These are phyloP conservation scores for Pistacia vera DNA, from an alignment of 345 rosid genomes.

Conservation along the genomic window DNA sequence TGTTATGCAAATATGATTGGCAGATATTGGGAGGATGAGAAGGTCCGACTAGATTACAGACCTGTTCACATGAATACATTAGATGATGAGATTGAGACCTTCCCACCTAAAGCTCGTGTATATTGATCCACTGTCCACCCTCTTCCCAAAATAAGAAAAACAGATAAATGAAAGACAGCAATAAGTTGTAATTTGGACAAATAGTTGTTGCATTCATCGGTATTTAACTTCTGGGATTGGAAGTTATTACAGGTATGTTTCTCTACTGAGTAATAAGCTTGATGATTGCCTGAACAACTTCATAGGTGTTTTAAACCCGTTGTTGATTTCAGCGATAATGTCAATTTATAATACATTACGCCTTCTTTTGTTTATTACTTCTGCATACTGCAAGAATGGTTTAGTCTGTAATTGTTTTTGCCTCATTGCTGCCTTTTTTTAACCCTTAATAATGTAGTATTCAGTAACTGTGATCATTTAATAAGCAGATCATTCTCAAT, in stretches of 20 bases:
- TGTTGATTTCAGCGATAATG: neutral
- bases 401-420: too few relatives aligned
- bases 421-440: neutral
- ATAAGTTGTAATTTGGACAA: slow-evolving; percentile 34
- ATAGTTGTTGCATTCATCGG: slow-evolving; percentile 23
- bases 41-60: slow-evolving; percentile 86
- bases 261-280: neutral
- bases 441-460: neutral
- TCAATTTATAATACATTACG: too few relatives aligned
- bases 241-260: neutral
- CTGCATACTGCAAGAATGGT: neutral
- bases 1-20: slow-evolving; percentile 8
- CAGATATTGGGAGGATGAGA: slow-evolving; percentile 95
- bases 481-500: too few relatives aligned
- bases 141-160: slow-evolving; percentile 15
- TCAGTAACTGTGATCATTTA: neutral
- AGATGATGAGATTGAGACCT: slow-evolving; percentile 78
- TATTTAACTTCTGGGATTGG: slow-evolving; percentile 6
- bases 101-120: slow-evolving; percentile 99
- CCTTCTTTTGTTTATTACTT: neutral
- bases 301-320: neutral
- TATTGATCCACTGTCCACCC: slow-evolving; percentile 44
- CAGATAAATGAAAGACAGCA: slow-evolving; percentile 16
- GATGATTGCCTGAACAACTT: too few relatives aligned
- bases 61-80: slow-evolving; percentile 98